A percentile compares a stretch with the other conserved stretches of the same genome.
These are phyloP conservation scores for Mallotus japonicus DNA, from an alignment of 441 rosid species.

Conservation along the genomic window DNA sequence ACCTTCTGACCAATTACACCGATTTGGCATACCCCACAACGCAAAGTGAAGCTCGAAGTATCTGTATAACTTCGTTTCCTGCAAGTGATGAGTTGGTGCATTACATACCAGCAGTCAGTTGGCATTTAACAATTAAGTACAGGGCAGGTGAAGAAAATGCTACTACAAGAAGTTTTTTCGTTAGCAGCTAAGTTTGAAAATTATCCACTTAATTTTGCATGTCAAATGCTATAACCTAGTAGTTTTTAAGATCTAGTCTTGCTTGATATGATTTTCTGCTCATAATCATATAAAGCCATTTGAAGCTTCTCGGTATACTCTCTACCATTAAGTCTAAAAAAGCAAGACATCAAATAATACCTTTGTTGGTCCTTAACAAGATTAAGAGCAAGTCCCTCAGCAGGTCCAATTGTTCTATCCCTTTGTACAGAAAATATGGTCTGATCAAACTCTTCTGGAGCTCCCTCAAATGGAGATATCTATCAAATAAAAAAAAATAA, in stretches of 20 bases:
- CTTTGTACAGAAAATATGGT: conserved; percentile 62
- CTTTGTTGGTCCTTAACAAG: conserved; percentile 78
- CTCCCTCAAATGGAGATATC: conserved; percentile 80
- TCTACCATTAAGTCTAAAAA: background rate
- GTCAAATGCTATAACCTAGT: no score
- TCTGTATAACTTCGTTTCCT: conserved; percentile 84
- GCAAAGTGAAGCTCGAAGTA: conserved; percentile 76
- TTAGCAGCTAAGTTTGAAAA: background rate
- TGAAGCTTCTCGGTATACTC: background rate
- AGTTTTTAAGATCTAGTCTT: no score
- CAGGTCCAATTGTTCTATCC: conserved; percentile 60
- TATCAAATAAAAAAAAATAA: conserved; percentile 19
- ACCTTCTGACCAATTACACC: conserved; percentile 94
- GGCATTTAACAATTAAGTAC: background rate
- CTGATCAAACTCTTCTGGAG: conserved; percentile 91
- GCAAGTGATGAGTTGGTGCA: conserved; percentile 1
- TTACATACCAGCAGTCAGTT: background rate
- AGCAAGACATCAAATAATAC: conserved; percentile 31
- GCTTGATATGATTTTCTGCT: no score
- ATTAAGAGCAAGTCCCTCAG: conserved; percentile 54
- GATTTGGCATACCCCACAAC: conserved; percentile 88
- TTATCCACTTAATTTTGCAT: background rate
- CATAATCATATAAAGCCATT: no score
- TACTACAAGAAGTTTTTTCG: no score
- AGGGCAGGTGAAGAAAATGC: background rate